These are phyloP conservation scores for Penicillium sp. DNA, from an alignment of 2,329 filamentous ascomycete species.

Conservation along the genomic window DNA sequence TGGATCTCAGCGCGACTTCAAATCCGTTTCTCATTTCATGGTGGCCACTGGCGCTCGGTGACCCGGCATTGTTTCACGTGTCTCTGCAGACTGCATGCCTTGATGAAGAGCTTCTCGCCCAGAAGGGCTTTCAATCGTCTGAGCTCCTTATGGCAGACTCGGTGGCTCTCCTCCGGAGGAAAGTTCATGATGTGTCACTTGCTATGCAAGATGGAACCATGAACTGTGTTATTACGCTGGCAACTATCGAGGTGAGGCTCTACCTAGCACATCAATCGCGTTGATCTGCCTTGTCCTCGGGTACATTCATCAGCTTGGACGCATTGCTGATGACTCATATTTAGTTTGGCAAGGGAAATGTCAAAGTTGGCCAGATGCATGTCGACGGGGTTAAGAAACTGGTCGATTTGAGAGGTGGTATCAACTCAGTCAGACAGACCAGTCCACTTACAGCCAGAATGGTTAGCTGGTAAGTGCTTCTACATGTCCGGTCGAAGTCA, in stretches of 20 bases:
- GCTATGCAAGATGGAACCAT: constrained; percentile 58
- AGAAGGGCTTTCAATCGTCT: constrained; percentile 55
- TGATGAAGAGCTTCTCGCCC: constrained; percentile 55
- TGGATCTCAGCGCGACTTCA: constrained; percentile 54
- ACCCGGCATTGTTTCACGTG: constrained; percentile 60
- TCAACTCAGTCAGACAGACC: constrained; percentile 49
- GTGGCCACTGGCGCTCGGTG: constrained; percentile 60
- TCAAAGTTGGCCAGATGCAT: constrained; percentile 48
- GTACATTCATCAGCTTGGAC: too few relatives aligned
- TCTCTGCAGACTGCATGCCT: constrained; percentile 61
- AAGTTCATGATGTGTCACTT: constrained; percentile 48
- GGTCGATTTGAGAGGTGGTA: constrained; percentile 54
- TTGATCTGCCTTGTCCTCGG: too few relatives aligned
- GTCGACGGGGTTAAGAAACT: constrained; percentile 53
- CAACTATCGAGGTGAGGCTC: constrained; percentile 56
- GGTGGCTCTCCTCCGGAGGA: constrained; percentile 54
- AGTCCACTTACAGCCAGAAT: constrained; percentile 59
- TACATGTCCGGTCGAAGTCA: too few relatives aligned
- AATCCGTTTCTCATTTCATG: constrained; percentile 62
- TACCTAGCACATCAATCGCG: too few relatives aligned
- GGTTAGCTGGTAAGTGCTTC: constrained; percentile 51
- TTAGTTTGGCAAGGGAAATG: constrained; percentile 58
- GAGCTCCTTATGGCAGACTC: constrained; percentile 61
- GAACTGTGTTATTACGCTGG: constrained; percentile 59
- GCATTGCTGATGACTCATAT: neutral